A percentile compares a stretch with the other conserved stretches of the same genome.
Conservation (phyloP, 495 filamentous ascomycete genomes). For the Neurospora africana region DNA sequence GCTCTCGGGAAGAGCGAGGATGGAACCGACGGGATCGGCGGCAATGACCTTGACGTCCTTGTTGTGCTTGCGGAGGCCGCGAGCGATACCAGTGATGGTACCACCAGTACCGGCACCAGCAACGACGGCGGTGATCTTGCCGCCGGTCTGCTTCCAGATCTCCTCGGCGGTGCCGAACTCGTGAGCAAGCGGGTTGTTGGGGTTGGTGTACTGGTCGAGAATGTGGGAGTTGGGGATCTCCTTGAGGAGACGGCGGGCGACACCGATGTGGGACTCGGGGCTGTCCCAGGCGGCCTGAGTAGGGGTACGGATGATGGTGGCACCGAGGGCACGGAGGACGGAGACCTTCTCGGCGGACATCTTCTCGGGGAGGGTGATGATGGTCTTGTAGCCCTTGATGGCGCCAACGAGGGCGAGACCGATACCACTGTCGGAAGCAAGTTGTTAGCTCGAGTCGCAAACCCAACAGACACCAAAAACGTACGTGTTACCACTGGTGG, state of each 20-base stretch:
- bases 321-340: conserved; percentile 83
- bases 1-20: conserved; percentile 66
- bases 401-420: conserved; percentile 88
- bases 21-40: conserved; percentile 82
- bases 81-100: conserved; percentile 84
- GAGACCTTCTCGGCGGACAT: conserved; percentile 98
- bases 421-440: conserved; percentile 57
- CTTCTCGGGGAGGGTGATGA: conserved; percentile 98
- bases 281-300: conserved; percentile 91
- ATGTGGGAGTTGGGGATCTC: conserved; percentile 97
- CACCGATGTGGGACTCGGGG: conserved; percentile 94
- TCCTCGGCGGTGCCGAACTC: conserved; percentile 93
- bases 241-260: conserved; percentile 79
- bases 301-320: conserved; percentile 94
- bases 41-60: conserved; percentile 72
- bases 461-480: conserved; percentile 14
- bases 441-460: conserved; percentile 15
- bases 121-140: conserved; percentile 75
- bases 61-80: conserved; percentile 80
- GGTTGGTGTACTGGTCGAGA: conserved; percentile 89
- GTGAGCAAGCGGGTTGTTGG: conserved; percentile 86
- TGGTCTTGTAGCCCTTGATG: conserved; percentile 94
- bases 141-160: conserved; percentile 84
- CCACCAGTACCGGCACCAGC: conserved; percentile 93
- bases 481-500: conserved; percentile 92